These are phyloP conservation scores for Phaffia tasmanica DNA, from an alignment of 768 basidiomycete species.

Conservation along the genomic window DNA sequence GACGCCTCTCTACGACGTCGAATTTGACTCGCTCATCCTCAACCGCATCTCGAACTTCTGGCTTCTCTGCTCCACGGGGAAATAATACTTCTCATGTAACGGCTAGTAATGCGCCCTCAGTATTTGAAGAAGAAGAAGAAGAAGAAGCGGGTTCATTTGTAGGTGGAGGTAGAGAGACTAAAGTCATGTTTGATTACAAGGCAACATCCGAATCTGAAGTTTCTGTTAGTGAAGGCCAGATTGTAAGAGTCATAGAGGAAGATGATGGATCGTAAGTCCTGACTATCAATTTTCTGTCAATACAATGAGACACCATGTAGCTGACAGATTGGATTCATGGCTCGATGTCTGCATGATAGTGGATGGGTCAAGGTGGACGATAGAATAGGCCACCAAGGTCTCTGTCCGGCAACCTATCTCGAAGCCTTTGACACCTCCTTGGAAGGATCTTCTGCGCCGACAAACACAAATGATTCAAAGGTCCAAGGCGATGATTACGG, in stretches of 20 bases:
- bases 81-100: background rate
- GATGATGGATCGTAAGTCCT: constrained; percentile 18
- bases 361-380: constrained; percentile 25
- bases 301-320: too few relatives aligned
- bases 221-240: constrained; percentile 14
- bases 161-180: constrained; percentile 3
- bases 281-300: too few relatives aligned
- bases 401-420: constrained; percentile 22
- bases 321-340: too few relatives aligned
- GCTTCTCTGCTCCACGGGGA: constrained; percentile 5
- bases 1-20: constrained; percentile 11
- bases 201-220: constrained; percentile 17
- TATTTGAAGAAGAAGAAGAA: background rate
- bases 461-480: background rate
- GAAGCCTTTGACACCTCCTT: background rate
- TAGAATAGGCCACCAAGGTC: constrained; percentile 1
- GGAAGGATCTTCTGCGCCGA: background rate
- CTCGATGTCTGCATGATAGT: too few relatives aligned
- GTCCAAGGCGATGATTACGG: constrained; percentile 10
- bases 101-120: background rate
- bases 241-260: constrained; percentile 20
- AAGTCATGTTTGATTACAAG: constrained; percentile 15
- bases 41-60: constrained; percentile 8
- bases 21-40: constrained; percentile 11
- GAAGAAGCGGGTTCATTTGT: constrained; percentile 4